Evolutionary conservation across 2,329 filamentous ascomycete genomes (phyloP), one percentile per base, ranked within the genome.

Genomic region (Aureobasidium lini): DNA sequence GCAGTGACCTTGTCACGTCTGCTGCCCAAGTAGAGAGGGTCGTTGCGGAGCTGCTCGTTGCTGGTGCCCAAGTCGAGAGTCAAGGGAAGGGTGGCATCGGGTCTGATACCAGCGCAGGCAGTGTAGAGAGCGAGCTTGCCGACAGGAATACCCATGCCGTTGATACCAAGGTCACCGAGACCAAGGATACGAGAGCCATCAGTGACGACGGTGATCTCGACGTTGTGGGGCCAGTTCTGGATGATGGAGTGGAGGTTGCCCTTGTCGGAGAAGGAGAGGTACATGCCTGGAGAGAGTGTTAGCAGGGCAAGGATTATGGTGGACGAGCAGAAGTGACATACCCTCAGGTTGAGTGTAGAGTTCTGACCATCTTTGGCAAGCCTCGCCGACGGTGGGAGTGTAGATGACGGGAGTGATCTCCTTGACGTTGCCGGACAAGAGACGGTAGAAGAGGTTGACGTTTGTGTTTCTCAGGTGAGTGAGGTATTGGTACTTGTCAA

Each of bases 91-190:
- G 84, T 86, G 61, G 76, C 77, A 66, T 85, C 80, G 39, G 94
- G 94, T 75, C 91, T 85, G 75, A 97, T 96, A 71, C 94, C 94
- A 60, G 94, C 94, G 70, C 93, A 95, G 47, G 88, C 91, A 61
- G 90, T 96, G 81, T 99, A 99, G 57, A 99, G 83, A 64, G 92
- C 86, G 63, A 97, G 83, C 79, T 99, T 99, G 71, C 94, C 94
- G 66, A 99, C 93, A 63, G 94, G 91, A 75, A 99, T 99, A 66
- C 94, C 94, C 79, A 97, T 95, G 70, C 94, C 94, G 75, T 96
- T 96, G 66, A 99, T 87, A 66, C 94, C 94, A 60, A 97, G 83
- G 75, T 99, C 94, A 67, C 94, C 94, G 39, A 99, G 84, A 70
- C 94, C 93, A 61, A 92, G 85, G 73, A 87, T 96, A 65, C 94